Conservation (phyloP, 495 filamentous ascomycete species). For the Physcia stellaris region DNA sequence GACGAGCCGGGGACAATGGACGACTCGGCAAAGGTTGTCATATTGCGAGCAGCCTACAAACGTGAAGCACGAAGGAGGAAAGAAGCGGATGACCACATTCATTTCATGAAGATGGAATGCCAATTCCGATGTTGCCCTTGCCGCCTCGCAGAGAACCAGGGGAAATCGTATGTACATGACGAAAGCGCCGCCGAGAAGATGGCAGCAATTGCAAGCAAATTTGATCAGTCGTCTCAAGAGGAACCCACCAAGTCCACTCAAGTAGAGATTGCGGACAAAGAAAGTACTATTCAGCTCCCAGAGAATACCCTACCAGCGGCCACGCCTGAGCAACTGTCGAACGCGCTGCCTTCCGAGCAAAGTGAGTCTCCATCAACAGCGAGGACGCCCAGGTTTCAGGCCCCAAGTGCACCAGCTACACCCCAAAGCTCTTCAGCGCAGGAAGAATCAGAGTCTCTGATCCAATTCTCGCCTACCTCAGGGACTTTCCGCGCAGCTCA, state of each 20-base stretch:
- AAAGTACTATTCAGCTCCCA: too few species aligned
- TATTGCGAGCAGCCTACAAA: slow-evolving; percentile 46
- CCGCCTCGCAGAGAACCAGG: slow-evolving; percentile 37
- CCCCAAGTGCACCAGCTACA: slow-evolving; percentile 15
- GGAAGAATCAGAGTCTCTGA: slow-evolving; percentile 21
- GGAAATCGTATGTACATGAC: slow-evolving; percentile 38
- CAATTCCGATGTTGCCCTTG: slow-evolving; percentile 58
- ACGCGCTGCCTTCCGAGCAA: not conserved
- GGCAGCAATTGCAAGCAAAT: slow-evolving; percentile 3
- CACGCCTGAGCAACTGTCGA: too few species aligned
- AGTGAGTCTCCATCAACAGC: slow-evolving; percentile 5
- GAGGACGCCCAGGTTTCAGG: too few species aligned
- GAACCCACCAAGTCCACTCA: not conserved
- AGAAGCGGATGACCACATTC: slow-evolving; percentile 55
- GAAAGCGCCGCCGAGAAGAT: slow-evolving; percentile 10
- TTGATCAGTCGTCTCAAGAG: not conserved
- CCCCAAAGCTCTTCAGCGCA: slow-evolving; percentile 20
- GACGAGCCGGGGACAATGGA: slow-evolving; percentile 27
- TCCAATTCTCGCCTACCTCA: slow-evolving; percentile 34
- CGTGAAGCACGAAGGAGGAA: slow-evolving; percentile 51
- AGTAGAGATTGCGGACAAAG: not conserved
- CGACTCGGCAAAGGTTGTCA: slow-evolving; percentile 32
- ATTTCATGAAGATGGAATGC: slow-evolving; percentile 78
- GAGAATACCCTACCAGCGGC: too few species aligned
- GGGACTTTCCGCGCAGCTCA: slow-evolving; percentile 34